phyloP scores from a whole-genome alignment of 2,329 filamentous ascomycete genomes.

The Pezicula radicicola region DNA sequence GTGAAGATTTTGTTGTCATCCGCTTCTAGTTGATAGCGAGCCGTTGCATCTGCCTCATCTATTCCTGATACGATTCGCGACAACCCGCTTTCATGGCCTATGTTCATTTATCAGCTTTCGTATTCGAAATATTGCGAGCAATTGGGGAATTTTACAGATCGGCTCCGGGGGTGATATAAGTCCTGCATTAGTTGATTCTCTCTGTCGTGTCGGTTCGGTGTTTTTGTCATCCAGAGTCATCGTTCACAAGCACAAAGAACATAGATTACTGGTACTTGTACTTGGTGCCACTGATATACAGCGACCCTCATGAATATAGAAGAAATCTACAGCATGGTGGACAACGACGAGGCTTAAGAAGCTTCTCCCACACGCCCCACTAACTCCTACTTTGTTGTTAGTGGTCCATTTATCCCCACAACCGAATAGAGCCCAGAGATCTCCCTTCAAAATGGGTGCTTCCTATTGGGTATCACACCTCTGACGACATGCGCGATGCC shows the following conservation, averaged over 20 bases:
- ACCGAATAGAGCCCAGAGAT: no score
- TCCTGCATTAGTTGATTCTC: background rate
- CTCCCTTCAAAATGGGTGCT: no score
- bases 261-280: no score
- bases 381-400: no score
- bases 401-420: no score
- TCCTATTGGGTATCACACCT: no score
- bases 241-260: background rate
- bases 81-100: slow-evolving; percentile 13
- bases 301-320: no score
- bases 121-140: background rate
- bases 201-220: background rate
- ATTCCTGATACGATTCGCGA: slow-evolving; percentile 22
- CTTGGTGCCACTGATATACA: no score
- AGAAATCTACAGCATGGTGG: no score
- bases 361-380: no score
- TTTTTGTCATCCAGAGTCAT: background rate
- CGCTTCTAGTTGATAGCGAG: slow-evolving; percentile 39
- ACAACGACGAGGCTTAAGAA: no score
- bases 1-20: slow-evolving; percentile 31
- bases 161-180: background rate
- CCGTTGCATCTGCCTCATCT: slow-evolving; percentile 38
- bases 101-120: background rate
- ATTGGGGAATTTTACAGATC: background rate
- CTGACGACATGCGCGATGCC: no score